Percentiles rank a stretch among this genome's conserved stretches.
phyloP scores from a whole-genome alignment of 345 rosid species.

The Eucalyptus brandiana region DNA sequence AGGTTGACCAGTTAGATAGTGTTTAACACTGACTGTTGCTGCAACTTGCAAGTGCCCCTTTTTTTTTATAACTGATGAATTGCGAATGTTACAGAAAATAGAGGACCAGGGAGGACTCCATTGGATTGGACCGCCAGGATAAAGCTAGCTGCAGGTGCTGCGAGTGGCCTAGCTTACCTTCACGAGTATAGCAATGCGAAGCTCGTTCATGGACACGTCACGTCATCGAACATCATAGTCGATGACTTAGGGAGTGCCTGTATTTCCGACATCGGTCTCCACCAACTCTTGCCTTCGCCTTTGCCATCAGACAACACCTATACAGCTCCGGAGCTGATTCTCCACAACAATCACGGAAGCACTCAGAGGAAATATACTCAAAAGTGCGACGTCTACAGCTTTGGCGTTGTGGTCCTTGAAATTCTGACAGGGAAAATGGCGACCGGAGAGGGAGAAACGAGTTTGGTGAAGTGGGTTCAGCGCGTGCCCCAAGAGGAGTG shows the following conservation, averaged over 20 bases:
- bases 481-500: conserved; percentile 6
- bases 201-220: conserved; percentile 25
- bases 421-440: conserved; percentile 26
- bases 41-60: neutral
- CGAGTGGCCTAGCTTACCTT: conserved; percentile 24
- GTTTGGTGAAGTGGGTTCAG: conserved; percentile 22
- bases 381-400: conserved; percentile 25
- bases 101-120: conserved; percentile 33
- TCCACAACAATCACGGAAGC: neutral
- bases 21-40: neutral
- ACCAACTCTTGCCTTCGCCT: conserved; percentile 11
- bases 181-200: conserved; percentile 11
- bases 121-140: conserved; percentile 21
- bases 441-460: conserved; percentile 16
- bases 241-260: conserved; percentile 12
- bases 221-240: conserved; percentile 21
- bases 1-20: neutral
- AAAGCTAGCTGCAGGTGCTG: conserved; percentile 22
- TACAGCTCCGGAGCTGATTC: conserved; percentile 14
- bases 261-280: conserved; percentile 19
- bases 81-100: conserved; percentile 2
- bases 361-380: conserved; percentile 1
- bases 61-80: neutral
- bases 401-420: conserved; percentile 27
- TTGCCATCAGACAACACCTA: neutral